Conservation (phyloP, 164 flowering plant genomes). For the Macadamia tetraphylla region DNA sequence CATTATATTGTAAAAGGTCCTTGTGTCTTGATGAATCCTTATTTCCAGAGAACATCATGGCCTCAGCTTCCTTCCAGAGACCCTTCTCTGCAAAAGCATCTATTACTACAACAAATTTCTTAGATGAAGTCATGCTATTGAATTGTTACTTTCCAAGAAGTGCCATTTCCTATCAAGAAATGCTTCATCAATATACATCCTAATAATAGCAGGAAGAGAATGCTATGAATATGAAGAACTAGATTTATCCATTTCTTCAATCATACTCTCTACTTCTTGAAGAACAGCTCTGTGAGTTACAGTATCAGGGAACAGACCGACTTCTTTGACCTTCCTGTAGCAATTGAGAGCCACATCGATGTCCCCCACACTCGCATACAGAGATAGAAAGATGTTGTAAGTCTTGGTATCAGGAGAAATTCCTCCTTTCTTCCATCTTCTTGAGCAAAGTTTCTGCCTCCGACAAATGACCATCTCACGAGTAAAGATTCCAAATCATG, state of each 20-base stretch:
- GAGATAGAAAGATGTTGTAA: constrained; percentile 66
- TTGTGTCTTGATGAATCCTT: constrained; percentile 32
- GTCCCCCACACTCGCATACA: constrained; percentile 65
- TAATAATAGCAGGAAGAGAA: constrained; percentile 60
- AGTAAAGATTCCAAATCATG: constrained; percentile 31
- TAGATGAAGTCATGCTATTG: constrained; percentile 36
- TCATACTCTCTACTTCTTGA: constrained; percentile 51
- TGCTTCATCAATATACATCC: constrained; percentile 60
- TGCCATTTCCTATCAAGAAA: constrained; percentile 43
- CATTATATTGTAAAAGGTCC: constrained; percentile 68
- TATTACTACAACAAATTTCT: constrained; percentile 58
- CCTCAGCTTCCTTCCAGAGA: constrained; percentile 80
- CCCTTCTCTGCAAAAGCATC: constrained; percentile 86
- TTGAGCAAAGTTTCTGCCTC: constrained; percentile 76
- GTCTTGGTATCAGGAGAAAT: constrained; percentile 75
- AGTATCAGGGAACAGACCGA: constrained; percentile 67
- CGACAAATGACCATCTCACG: constrained; percentile 68
- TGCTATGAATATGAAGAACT: constrained; percentile 47
- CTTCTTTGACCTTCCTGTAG: constrained; percentile 63
- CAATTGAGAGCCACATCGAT: constrained; percentile 51
- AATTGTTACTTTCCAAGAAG: constrained; percentile 36
- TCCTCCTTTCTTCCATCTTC: constrained; percentile 74
- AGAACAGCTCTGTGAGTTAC: constrained; percentile 68
- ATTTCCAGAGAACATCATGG: constrained; percentile 39
- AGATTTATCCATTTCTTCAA: constrained; percentile 58